These are phyloP conservation scores for Neofusicoccum umdonicola DNA, from an alignment of 2,329 filamentous ascomycete genomes.

Conservation along the genomic window DNA sequence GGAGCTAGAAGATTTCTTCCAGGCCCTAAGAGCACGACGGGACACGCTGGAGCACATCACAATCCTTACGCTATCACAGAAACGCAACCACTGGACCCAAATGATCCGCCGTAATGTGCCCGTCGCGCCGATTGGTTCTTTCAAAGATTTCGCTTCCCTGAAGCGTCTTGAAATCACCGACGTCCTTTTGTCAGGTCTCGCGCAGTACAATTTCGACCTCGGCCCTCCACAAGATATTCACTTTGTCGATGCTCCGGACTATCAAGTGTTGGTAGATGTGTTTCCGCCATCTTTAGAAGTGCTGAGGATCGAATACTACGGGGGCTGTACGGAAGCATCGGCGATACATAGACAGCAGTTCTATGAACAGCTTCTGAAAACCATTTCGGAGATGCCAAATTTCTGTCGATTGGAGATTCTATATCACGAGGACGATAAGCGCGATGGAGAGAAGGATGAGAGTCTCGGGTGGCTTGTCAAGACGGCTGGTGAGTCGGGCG, in stretches of 20 bases:
- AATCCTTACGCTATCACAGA: neutral
- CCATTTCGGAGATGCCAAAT: neutral
- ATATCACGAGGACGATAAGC: too few relatives aligned
- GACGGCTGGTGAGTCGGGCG: neutral
- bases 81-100: neutral
- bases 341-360: neutral
- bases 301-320: neutral
- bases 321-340: neutral
- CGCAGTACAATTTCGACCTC: neutral
- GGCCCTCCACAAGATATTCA: too few relatives aligned
- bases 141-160: neutral
- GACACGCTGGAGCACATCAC: neutral
- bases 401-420: neutral
- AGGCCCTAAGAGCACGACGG: neutral
- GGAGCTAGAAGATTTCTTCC: neutral
- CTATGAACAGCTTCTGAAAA: neutral
- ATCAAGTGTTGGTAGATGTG: neutral
- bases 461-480: neutral
- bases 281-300: neutral
- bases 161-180: neutral
- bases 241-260: neutral
- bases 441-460: neutral
- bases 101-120: neutral
- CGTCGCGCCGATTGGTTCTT: neutral
- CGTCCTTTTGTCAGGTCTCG: neutral